Base-by-base conservation (phyloP, 345 rosid species). In the Crucihimalaya himalaica region DNA sequence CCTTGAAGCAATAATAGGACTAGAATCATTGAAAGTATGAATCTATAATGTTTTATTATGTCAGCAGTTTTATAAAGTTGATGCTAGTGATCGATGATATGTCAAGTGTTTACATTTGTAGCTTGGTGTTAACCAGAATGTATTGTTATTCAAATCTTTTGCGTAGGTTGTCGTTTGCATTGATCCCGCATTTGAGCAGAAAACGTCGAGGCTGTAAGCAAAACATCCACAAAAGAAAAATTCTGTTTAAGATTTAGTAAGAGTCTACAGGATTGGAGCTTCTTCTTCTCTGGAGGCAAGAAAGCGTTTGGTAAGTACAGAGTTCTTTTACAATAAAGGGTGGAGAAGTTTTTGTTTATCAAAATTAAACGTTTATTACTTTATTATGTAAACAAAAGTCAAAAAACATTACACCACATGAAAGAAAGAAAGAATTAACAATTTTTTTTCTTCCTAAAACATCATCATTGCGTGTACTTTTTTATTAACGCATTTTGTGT, bases 161-260 rank as follows among this genome's bases (percentile, higher is more conserved):
- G 34, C 59, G 55, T 81, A 94, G 98, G 97, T 94, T 39, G 85
- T 91, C 5, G 91, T 91, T 35, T 88, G 96, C 85, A 76, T 94
- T 2, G 98, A 91, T 80, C 89, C 97, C 32, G 60, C 80, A 5
- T 84, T 83, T 65, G 82, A 74, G 50, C 82, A 81, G 62, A 83
- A 83, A 69, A 82, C 60, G 66, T 84, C 98, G 12, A 89, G 80
- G 72, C 72, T 94, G 31, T 94, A 81, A 90, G 75, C 66, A 73
- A 54, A 51, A 23, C 40, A 66, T 7, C 8, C 10, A 63, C 5
- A 40, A 75, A 21, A 32, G 35, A 14, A 2, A 43, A 53, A n/a
- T 58, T 46, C 20, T 37, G 62, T 67, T 46, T 16, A 10, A 13
- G 16, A 46, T 45, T 16, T 16, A 39, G 29, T 23, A 21, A 34